Conservation (phyloP, 148 eudicot genomes). For the Vaccinium corymbosum region DNA sequence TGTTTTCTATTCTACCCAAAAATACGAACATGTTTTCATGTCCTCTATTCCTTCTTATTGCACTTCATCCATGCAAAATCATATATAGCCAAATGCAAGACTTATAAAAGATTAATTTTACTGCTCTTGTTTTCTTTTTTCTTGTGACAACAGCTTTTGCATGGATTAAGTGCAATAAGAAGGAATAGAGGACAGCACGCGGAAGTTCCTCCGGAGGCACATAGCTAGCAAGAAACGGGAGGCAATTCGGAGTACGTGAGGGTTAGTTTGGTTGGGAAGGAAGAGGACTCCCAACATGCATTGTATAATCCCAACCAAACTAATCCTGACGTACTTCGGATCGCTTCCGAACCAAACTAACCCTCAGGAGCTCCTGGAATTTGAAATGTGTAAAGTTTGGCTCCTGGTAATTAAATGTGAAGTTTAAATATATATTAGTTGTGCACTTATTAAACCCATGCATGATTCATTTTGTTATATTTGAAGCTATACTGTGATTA, state of each 20-base stretch:
- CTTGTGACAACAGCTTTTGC: slow-evolving; percentile 58
- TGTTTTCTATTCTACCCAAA: neutral
- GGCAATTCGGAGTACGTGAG: too few species aligned
- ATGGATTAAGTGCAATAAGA: slow-evolving; percentile 59
- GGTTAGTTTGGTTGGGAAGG: too few species aligned
- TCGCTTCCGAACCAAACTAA: too few species aligned
- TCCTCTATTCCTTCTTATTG: neutral
- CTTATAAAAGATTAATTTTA: neutral
- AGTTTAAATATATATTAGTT: too few species aligned
- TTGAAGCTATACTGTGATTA: too few species aligned
- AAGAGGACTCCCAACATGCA: slow-evolving; percentile 20
- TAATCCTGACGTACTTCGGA: too few species aligned
- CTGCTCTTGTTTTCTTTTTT: neutral
- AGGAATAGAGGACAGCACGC: slow-evolving; percentile 32
- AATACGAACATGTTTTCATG: neutral
- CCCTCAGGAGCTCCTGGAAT: too few species aligned
- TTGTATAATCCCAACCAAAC: too few species aligned
- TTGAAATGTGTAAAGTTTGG: too few species aligned
- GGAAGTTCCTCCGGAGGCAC: slow-evolving; percentile 36
- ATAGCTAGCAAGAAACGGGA: slow-evolving; percentile 39
- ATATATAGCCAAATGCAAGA: neutral
- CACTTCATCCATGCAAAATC: neutral
- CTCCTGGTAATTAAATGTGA: too few species aligned
- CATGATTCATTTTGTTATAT: too few species aligned
- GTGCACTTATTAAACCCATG: too few species aligned